phyloP scores from a whole-genome alignment of 805 yeast genomes.

The Alloascoidea africana region DNA sequence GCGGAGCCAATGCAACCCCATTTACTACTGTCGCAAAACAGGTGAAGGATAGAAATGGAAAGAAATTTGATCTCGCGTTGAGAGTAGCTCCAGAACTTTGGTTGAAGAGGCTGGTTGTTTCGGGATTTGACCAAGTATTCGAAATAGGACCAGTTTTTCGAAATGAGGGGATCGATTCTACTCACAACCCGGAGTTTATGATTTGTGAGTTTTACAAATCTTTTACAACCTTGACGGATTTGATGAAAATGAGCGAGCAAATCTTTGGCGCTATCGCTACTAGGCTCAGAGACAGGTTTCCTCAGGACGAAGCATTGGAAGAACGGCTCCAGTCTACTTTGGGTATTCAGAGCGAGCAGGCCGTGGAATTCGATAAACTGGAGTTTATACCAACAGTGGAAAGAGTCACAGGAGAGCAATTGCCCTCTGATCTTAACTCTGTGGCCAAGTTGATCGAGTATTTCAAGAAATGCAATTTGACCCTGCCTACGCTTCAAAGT shows the following conservation, averaged over 20 bases:
- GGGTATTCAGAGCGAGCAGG: slow-evolving; percentile 6
- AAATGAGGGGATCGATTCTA: slow-evolving; percentile 85
- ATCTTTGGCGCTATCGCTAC: slow-evolving; percentile 29
- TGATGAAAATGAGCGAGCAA: slow-evolving; percentile 49
- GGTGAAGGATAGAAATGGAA: slow-evolving; percentile 14
- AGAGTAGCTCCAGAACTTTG: slow-evolving; percentile 94
- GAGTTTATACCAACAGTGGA: slow-evolving; percentile 63
- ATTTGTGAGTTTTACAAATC: slow-evolving; percentile 80
- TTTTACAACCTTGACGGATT: slow-evolving; percentile 46
- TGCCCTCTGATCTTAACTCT: slow-evolving; percentile 31
- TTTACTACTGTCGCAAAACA: slow-evolving; percentile 33
- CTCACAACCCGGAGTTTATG: slow-evolving; percentile 92
- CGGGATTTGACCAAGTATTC: slow-evolving; percentile 77
- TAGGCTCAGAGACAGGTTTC: slow-evolving; percentile 12
- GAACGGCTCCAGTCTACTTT: slow-evolving; percentile 9
- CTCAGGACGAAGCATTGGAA: slow-evolving; percentile 6
- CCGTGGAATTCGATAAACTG: slow-evolving; percentile 21
- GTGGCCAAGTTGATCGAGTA: slow-evolving; percentile 24
- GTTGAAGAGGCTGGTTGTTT: slow-evolving; percentile 69
- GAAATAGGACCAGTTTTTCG: slow-evolving; percentile 80
- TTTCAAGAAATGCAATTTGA: slow-evolving; percentile 21
- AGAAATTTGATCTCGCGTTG: slow-evolving; percentile 30
- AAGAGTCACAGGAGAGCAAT: slow-evolving; percentile 25
- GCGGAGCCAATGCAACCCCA: slow-evolving; percentile 92
- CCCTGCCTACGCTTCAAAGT: slow-evolving; percentile 17